Conservation (phyloP, 345 rosid genomes). For the Diplotaxis tenuifolia region DNA sequence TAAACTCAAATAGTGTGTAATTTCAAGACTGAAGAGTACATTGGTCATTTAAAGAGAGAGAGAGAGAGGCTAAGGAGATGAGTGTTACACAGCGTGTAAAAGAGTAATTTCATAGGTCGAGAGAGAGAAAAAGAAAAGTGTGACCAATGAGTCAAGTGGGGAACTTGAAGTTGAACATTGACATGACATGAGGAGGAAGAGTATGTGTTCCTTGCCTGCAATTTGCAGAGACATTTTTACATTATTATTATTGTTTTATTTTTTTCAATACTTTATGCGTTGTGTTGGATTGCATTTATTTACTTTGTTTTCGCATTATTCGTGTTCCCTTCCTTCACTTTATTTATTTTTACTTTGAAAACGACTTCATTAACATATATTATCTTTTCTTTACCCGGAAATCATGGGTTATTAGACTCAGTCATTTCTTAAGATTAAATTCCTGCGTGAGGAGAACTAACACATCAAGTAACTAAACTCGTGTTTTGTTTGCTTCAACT, state of each 20-base stretch:
- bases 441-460: not conserved
- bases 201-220: constrained; percentile 40
- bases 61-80: constrained; percentile 27
- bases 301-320: constrained; percentile 31
- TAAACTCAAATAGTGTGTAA: constrained; percentile 18
- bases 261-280: constrained; percentile 23
- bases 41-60: constrained; percentile 26
- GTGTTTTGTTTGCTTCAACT: constrained; percentile 4
- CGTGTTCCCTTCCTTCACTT: constrained; percentile 30
- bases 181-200: constrained; percentile 39
- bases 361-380: constrained; percentile 17
- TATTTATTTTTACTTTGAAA: constrained; percentile 28
- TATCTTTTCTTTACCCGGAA: constrained; percentile 10
- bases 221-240: constrained; percentile 23
- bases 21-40: constrained; percentile 24
- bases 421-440: not conserved
- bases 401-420: constrained; percentile 32
- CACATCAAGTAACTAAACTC: not conserved
- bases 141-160: constrained; percentile 41
- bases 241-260: not conserved
- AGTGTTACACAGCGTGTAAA: constrained; percentile 48
- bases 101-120: constrained; percentile 32
- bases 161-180: constrained; percentile 39
- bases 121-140: constrained; percentile 24
- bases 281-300: constrained; percentile 11